phyloP scores from a whole-genome alignment of 257 asterid species.

The Oldenlandia corymbosa region DNA sequence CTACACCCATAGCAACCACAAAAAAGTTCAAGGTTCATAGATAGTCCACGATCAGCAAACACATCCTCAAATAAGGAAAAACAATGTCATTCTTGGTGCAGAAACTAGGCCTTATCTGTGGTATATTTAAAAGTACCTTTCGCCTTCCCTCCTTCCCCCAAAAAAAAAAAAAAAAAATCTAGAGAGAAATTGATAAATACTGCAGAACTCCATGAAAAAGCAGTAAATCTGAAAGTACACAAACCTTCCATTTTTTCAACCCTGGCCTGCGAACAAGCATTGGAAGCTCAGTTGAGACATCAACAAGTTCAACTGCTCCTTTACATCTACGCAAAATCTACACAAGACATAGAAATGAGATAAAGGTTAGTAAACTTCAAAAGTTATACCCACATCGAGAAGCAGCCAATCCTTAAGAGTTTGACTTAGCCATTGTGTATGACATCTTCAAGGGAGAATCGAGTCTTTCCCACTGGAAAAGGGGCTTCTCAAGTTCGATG shows the following conservation, averaged over 20 bases:
- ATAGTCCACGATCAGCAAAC: slow-evolving; percentile 1
- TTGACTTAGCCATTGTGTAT: background rate
- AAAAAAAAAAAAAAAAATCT: no score
- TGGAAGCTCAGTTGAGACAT: slow-evolving; percentile 81
- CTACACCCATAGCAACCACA: background rate
- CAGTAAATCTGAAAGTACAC: slow-evolving; percentile 18
- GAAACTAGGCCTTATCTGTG: no score
- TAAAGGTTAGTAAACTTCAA: background rate
- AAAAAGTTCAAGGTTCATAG: background rate
- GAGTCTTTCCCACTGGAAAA: background rate
- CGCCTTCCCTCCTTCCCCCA: no score
- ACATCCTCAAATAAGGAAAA: background rate
- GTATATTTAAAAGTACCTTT: no score
- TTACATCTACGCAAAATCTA: slow-evolving; percentile 81
- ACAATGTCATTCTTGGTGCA: no score
- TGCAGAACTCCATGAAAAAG: slow-evolving; percentile 2
- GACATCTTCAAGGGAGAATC: no score
- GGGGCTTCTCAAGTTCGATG: slow-evolving; percentile 2
- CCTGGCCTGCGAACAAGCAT: slow-evolving; percentile 91
- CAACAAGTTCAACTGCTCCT: slow-evolving; percentile 74
- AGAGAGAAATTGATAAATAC: background rate
- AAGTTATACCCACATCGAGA: background rate
- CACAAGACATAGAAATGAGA: slow-evolving; percentile 21
- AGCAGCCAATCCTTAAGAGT: background rate
- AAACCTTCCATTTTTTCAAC: slow-evolving; percentile 85